These are phyloP conservation scores for Dioszegia hungarica DNA, from an alignment of 768 basidiomycete species.

Conservation along the genomic window DNA sequence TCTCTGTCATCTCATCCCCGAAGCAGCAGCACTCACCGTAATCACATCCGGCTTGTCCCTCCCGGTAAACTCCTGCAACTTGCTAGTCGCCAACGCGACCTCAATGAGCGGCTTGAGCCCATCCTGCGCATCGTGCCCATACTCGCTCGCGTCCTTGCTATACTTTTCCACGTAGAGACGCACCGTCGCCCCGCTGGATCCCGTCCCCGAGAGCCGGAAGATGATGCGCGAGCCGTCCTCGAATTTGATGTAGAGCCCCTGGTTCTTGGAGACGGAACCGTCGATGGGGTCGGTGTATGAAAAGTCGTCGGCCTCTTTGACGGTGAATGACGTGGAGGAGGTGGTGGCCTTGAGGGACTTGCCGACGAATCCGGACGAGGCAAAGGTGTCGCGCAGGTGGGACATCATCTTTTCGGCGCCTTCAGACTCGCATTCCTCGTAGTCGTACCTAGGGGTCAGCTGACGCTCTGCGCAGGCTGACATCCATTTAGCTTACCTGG, in stretches of 20 bases:
- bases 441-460: conserved; percentile 69
- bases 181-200: conserved; percentile 92
- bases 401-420: conserved; percentile 82
- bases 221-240: conserved; percentile 88
- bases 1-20: background rate
- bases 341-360: conserved; percentile 61
- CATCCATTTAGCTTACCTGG: conserved; percentile 54
- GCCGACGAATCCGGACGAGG: conserved; percentile 59
- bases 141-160: conserved; percentile 56
- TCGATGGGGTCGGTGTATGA: conserved; percentile 99
- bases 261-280: conserved; percentile 83
- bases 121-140: conserved; percentile 61
- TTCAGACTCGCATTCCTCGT: conserved; percentile 91
- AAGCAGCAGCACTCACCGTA: conserved; percentile 57
- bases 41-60: conserved; percentile 93
- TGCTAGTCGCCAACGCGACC: conserved; percentile 78
- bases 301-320: conserved; percentile 76
- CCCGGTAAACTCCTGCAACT: conserved; percentile 77
- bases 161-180: conserved; percentile 88
- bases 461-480: background rate
- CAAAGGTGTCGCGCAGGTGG: conserved; percentile 67
- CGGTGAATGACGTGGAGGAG: conserved; percentile 68
- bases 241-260: conserved; percentile 90
- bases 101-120: conserved; percentile 94
- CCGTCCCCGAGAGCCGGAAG: conserved; percentile 93